Evolutionary conservation across 176 grass and related monocot genomes (phyloP), one percentile per base, ranked within the genome.

Genomic region (Paspalum notatum): DNA sequence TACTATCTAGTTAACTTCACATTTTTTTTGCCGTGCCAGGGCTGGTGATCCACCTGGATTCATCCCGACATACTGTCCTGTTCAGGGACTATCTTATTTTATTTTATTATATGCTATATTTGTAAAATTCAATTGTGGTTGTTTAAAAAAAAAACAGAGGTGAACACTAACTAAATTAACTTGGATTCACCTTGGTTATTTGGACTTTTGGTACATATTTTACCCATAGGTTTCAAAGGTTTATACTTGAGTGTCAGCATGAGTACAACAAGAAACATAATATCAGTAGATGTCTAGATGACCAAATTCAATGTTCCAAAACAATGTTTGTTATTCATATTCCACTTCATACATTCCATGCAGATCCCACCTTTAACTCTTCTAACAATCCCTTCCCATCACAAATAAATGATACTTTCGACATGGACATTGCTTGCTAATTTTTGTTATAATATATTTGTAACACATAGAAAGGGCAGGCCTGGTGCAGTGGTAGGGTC

Each of bases 221-320:
- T 84, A 21, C 38, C 27, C 66, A 87, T 56, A 38, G 13, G 25
- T 71, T 87, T 53, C 22, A 65, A 66, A 66, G 25, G n/a, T 83
- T 77, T 44, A 38, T 72, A 73, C 25, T 57, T 58, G 73, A 54
- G 61, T 14, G 52, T 22, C 66, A 78, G 16, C 26, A 65, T 24
- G 5, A 46, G 10, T 45, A 63, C 22, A 17, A 11, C 63, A 48
- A 43, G 39, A 75, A 72, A 17, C 12, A 60, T 46, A 58, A 80
- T 69, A 20, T 10, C 7, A 4, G 7, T 64, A 41, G 45, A 78
- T 12, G n/a, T 50, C 58, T 49, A 66, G 26, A 22, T 61, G 56
- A 25, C 56, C 56, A 22, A 62, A 45, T 71, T 26, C 48, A 57
- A 87, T 71, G 18, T 22, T 69, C 45, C 2, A 14, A 48, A 7